Conservation (phyloP, 495 filamentous ascomycete genomes). For the Xylaria scruposa region DNA sequence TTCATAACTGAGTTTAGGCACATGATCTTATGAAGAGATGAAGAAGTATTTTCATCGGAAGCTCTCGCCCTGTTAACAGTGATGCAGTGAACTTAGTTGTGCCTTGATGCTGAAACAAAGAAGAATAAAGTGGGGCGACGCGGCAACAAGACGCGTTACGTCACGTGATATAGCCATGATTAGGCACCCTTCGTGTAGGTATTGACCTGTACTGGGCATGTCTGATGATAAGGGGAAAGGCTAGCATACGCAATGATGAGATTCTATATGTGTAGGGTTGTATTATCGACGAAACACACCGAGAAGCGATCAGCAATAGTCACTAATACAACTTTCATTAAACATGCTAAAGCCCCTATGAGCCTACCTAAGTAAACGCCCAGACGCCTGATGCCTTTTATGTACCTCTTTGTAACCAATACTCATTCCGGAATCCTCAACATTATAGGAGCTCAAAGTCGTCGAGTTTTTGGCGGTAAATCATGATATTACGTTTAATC, state of each 20-base stretch:
- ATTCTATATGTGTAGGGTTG: background rate
- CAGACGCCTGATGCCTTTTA: conserved; percentile 13
- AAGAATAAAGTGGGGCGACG: conserved; percentile 15
- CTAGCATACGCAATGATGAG: too few species aligned
- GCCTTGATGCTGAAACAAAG: background rate
- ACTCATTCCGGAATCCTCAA: background rate
- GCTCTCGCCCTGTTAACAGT: background rate
- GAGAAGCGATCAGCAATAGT: background rate
- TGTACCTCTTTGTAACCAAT: background rate
- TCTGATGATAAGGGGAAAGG: too few species aligned
- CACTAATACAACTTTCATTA: background rate
- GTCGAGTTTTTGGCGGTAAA: conserved; percentile 92
- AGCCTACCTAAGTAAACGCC: conserved; percentile 18
- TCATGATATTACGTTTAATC: conserved; percentile 94
- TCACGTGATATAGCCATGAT: conserved; percentile 1
- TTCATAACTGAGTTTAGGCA: background rate
- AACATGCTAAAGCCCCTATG: background rate
- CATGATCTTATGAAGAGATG: conserved; percentile 12
- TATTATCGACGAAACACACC: background rate
- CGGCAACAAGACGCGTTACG: background rate
- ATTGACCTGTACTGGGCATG: too few species aligned
- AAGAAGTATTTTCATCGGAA: background rate
- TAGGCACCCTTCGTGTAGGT: background rate
- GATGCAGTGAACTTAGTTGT: background rate
- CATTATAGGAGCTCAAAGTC: conserved; percentile 87